phyloP scores from a whole-genome alignment of 208 protist genomes.

The Wallacemonas sp. region DNA sequence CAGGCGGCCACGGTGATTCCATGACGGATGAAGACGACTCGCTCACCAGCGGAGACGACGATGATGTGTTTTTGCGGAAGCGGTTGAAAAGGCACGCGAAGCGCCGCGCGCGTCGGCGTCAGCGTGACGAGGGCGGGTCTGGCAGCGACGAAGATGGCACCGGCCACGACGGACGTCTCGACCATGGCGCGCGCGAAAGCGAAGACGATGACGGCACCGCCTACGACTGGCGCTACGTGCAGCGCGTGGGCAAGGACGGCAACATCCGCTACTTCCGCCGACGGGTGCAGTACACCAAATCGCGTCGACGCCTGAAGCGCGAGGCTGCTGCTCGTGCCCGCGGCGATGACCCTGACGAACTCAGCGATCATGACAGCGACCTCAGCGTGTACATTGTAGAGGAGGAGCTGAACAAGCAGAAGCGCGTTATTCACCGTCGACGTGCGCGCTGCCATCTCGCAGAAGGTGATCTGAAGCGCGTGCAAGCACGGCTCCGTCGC shows the following conservation, averaged over 20 bases:
- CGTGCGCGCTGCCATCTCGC: conserved; percentile 20
- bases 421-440: conserved; percentile 33
- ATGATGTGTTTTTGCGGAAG: conserved; percentile 1
- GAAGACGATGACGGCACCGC: neutral
- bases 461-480: neutral
- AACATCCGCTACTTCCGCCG: conserved; percentile 17
- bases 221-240: conserved; percentile 37
- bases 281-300: conserved; percentile 19
- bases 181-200: neutral
- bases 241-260: conserved; percentile 34
- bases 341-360: conserved; percentile 4
- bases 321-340: neutral
- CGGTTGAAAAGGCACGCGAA: neutral
- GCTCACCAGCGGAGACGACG: neutral
- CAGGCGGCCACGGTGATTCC: too few species aligned
- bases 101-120: neutral
- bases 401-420: conserved; percentile 47
- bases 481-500: neutral
- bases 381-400: conserved; percentile 42
- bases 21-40: too few species aligned
- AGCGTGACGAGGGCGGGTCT: neutral
- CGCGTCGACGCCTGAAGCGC: conserved; percentile 13
- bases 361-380: conserved; percentile 7
- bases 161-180: neutral
- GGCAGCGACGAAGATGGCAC: neutral